Evolutionary conservation across 2,329 filamentous ascomycete genomes (phyloP).

Genomic region (Sporothrix dimorphospora): DNA sequence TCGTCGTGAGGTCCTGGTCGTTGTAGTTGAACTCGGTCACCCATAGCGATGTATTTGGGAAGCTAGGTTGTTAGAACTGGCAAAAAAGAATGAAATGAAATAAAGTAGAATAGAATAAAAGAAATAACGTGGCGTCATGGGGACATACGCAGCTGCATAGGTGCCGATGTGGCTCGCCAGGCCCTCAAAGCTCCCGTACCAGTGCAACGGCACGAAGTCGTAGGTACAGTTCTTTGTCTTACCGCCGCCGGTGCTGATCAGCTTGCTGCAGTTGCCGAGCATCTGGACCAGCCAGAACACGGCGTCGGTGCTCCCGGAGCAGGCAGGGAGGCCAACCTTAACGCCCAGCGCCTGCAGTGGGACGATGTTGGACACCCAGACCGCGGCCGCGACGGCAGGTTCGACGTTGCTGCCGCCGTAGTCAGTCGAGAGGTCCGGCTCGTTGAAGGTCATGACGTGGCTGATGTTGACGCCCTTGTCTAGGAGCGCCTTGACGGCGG

Average conservation of each 20-base stretch:
- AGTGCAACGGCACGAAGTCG: conserved; percentile 67
- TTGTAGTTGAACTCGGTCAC: conserved; percentile 75
- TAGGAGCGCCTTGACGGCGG: conserved; percentile 60
- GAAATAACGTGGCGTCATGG: too few species aligned
- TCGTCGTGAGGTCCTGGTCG: conserved; percentile 57
- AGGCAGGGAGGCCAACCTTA: conserved; percentile 70
- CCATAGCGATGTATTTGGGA: conserved; percentile 69
- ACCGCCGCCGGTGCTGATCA: conserved; percentile 52
- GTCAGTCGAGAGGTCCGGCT: conserved; percentile 64
- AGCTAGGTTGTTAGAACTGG: conserved; percentile 45
- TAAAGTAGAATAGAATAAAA: not conserved
- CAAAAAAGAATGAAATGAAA: not conserved
- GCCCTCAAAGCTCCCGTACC: conserved; percentile 71
- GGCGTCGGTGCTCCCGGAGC: conserved; percentile 63
- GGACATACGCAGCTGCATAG: conserved; percentile 51
- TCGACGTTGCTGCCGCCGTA: conserved; percentile 66
- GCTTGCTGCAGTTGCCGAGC: conserved; percentile 62
- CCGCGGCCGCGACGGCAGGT: conserved; percentile 63
- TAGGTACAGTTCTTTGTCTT: conserved; percentile 58
- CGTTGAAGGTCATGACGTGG: conserved; percentile 77
- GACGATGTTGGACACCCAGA: conserved; percentile 73
- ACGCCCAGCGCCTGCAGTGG: conserved; percentile 67
- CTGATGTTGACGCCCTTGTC: conserved; percentile 59
- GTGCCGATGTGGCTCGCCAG: conserved; percentile 68
- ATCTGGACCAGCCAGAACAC: conserved; percentile 70